Conservation (phyloP, 768 basidiomycete species). For the Pisolithus marmoratus region DNA sequence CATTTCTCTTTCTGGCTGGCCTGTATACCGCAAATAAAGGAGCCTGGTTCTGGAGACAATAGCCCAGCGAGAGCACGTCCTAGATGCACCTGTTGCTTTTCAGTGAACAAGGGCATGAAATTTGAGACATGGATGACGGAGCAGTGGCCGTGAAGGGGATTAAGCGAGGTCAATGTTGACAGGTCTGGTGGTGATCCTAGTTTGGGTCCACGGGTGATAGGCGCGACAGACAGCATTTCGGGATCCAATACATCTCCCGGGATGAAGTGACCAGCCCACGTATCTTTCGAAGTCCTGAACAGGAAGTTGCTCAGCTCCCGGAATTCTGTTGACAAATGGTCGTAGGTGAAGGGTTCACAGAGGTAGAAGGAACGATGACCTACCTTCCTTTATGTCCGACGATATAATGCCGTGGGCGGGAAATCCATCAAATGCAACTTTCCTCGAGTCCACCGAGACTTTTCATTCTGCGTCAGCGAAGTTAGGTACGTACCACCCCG, state of each 20-base stretch:
- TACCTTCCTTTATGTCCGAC: conserved; percentile 31
- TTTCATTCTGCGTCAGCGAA: neutral
- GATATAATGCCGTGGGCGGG: conserved; percentile 28
- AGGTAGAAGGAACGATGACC: neutral
- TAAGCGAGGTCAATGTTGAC: conserved; percentile 33
- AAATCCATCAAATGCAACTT: conserved; percentile 33
- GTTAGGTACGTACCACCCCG: neutral
- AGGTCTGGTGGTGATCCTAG: conserved; percentile 20
- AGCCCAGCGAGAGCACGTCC: conserved; percentile 37
- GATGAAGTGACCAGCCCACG: conserved; percentile 49
- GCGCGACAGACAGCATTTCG: conserved; percentile 29
- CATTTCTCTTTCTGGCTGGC: conserved; percentile 13
- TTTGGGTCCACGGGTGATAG: conserved; percentile 21
- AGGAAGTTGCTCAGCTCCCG: conserved; percentile 56
- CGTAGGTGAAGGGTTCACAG: too few relatives aligned
- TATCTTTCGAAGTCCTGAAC: conserved; percentile 45
- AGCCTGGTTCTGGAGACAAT: conserved; percentile 38
- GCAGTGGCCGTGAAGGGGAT: conserved; percentile 37
- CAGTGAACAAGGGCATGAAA: conserved; percentile 45
- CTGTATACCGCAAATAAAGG: conserved; percentile 42
- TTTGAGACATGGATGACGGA: conserved; percentile 43
- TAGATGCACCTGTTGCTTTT: conserved; percentile 35
- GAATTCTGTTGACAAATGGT: conserved; percentile 35
- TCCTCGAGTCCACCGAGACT: conserved; percentile 35
- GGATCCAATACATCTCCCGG: conserved; percentile 48